Evolutionary conservation across 106 monocot species (phyloP).

Genomic region (Ottelia alismoides): DNA sequence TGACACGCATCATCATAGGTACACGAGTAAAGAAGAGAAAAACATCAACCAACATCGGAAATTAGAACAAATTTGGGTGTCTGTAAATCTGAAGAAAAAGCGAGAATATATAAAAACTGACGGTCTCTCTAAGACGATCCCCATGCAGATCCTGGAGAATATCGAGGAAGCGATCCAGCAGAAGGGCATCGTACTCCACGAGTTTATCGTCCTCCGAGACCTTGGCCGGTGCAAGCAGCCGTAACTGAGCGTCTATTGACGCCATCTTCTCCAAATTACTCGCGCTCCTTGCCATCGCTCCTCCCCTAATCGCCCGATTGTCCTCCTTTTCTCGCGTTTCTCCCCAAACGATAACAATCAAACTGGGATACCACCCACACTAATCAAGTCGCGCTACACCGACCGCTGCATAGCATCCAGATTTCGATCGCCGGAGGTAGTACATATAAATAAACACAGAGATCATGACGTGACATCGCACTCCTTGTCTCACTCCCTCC

Average conservation of each 20-base stretch:
- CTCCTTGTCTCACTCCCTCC: too few species aligned
- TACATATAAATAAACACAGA: too few species aligned
- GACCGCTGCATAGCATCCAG: too few species aligned
- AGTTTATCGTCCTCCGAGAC: slow-evolving; percentile 92
- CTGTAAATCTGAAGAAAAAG: neutral
- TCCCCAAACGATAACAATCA: too few species aligned
- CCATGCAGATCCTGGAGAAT: slow-evolving; percentile 81
- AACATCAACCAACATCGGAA: neutral
- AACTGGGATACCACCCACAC: too few species aligned
- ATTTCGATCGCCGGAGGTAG: too few species aligned
- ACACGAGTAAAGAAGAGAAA: neutral
- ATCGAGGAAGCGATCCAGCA: slow-evolving; percentile 82
- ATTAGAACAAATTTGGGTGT: neutral
- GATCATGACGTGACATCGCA: too few species aligned
- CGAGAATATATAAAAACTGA: slow-evolving; percentile 6
- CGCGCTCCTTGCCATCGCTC: slow-evolving; percentile 28
- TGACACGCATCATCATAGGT: neutral
- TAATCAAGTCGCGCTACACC: too few species aligned
- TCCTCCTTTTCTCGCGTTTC: too few species aligned
- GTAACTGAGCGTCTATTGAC: slow-evolving; percentile 79
- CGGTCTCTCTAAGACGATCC: slow-evolving; percentile 53
- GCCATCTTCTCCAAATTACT: slow-evolving; percentile 37
- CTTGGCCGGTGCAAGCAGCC: slow-evolving; percentile 67
- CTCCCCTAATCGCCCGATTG: too few species aligned
- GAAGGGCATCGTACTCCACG: slow-evolving; percentile 79